Conservation (phyloP, 139 green algal genomes). For the Dunaliella primolecta region DNA sequence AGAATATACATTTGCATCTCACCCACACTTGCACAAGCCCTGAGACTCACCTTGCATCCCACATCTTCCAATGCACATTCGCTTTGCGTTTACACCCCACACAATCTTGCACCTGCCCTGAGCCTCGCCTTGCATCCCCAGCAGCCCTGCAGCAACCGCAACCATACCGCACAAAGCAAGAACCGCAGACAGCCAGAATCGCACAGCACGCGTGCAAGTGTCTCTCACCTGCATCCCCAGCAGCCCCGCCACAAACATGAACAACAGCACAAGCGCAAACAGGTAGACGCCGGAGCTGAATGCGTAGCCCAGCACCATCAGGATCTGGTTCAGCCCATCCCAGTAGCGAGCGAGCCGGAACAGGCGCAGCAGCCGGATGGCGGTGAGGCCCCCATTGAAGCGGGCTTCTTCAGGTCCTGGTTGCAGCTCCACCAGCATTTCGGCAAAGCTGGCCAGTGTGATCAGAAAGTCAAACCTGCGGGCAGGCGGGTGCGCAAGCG, state of each 20-base stretch:
- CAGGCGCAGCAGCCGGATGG: conserved; percentile 68
- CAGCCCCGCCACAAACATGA: conserved; percentile 68
- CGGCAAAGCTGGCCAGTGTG: conserved; percentile 41
- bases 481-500: no score
- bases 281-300: conserved; percentile 57
- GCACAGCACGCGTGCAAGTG: neutral
- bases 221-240: conserved; percentile 66
- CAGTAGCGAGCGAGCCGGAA: conserved; percentile 65
- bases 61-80: neutral
- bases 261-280: conserved; percentile 55
- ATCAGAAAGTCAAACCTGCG: conserved; percentile 34
- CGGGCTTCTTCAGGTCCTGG: conserved; percentile 3
- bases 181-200: neutral
- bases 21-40: no score
- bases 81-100: neutral
- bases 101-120: neutral
- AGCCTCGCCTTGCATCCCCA: neutral
- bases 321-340: conserved; percentile 67
- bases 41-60: no score
- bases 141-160: neutral
- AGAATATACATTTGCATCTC: no score
- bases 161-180: neutral
- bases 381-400: neutral
- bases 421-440: conserved; percentile 47
- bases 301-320: conserved; percentile 56